phyloP scores from a whole-genome alignment of 2,329 filamentous ascomycete species.

The Westerdykella sp. region DNA sequence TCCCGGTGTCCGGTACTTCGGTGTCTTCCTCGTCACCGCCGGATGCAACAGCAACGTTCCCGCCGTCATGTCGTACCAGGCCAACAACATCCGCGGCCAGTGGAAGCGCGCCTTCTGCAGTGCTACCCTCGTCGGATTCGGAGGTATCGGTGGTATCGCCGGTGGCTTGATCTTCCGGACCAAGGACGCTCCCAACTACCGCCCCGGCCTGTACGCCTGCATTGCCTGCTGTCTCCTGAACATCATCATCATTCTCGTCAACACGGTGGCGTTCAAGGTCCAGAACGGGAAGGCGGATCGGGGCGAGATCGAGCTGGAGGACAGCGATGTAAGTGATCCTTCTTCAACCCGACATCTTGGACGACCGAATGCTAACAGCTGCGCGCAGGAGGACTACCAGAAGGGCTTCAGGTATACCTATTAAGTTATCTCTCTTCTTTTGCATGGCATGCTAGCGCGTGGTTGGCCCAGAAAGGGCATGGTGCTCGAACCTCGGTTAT shows the following conservation, averaged over 20 bases:
- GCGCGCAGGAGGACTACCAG: constrained; percentile 24
- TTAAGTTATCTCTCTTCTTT: too few relatives aligned
- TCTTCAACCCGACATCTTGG: background rate
- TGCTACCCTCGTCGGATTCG: constrained; percentile 68
- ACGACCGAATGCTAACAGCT: constrained; percentile 9
- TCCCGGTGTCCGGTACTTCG: constrained; percentile 60
- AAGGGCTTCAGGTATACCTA: constrained; percentile 31
- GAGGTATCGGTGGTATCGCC: constrained; percentile 71
- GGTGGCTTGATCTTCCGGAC: constrained; percentile 64
- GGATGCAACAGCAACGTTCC: constrained; percentile 75
- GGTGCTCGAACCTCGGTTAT: too few relatives aligned
- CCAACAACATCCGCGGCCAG: constrained; percentile 81
- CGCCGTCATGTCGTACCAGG: constrained; percentile 69
- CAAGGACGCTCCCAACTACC: constrained; percentile 34
- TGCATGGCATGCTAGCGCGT: too few relatives aligned
- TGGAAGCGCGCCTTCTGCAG: constrained; percentile 81
- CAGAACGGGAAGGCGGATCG: constrained; percentile 37
- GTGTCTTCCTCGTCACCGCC: constrained; percentile 68
- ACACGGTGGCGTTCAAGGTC: constrained; percentile 27
- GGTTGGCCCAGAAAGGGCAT: too few relatives aligned
- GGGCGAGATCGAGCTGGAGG: constrained; percentile 39
- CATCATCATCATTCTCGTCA: constrained; percentile 28
- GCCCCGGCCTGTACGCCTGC: constrained; percentile 35
- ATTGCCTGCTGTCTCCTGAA: constrained; percentile 35
- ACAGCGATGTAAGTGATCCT: constrained; percentile 26